Base-by-base conservation (phyloP, 2,329 filamentous ascomycete species). In the Elsinoe arachidis region DNA sequence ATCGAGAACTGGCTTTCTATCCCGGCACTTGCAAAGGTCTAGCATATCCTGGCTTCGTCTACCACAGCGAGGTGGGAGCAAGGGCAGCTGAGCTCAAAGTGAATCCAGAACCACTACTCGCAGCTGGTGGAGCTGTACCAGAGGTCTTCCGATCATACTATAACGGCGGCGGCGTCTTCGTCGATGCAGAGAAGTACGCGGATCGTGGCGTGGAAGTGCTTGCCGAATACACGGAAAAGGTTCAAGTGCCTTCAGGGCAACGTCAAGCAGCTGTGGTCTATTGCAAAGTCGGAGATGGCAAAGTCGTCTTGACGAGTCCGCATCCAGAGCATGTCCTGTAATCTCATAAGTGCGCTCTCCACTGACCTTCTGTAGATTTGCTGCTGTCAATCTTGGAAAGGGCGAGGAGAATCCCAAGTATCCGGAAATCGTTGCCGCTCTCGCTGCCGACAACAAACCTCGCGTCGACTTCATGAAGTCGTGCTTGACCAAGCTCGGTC, bases 91-190 rank as follows among this genome's bases (percentile, higher is more conserved):
- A 80, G 58, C 64, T 97, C 46, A 79, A 77, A 55, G 83, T 93
- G 11, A 75, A 80, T 11, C 83, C 82, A 61, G 77, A 76, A 1
- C 75, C 77, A 0, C 82, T 95, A 59, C 70, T 73, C 0, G 66
- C 65, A 5, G 68, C 64, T 0, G 69, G 68, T 41, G 78, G 76
- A 0, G 72, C 74, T 2, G 69, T 86, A 1, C 80, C 85, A 0
- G 78, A 82, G 1, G 75, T 77, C 1, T 88, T 95, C 59, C 76
- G 79, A 55, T 85, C 83, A 12, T 99, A 99, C 68, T 96, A 92
- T 70, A 99, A 99, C 64, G 93, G 93, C 0, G 93, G 93, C 0
- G 91, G 93, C 2, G 84, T 95, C 1, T 99, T 97, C 73, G 88
- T 96, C 1, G 86, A 93, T 72, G 86, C 87, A 1, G 78, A 79